phyloP scores from a whole-genome alignment of 257 asterid species.

The Solanum dulcamara region DNA sequence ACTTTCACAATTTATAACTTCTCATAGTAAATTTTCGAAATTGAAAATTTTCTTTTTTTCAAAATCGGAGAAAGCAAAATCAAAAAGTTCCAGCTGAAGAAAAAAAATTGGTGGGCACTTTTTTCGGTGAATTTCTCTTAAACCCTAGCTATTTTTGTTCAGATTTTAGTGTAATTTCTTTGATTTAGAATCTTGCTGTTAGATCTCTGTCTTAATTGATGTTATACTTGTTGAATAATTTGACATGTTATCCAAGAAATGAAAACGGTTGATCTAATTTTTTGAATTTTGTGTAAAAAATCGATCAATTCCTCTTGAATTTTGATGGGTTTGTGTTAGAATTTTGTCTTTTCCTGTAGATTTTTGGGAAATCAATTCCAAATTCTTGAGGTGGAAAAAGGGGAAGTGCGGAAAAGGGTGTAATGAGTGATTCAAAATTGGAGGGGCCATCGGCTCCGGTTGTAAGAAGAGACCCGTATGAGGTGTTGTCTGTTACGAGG shows the following conservation, averaged over 20 bases:
- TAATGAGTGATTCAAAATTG: conserved; percentile 57
- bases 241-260: conserved; percentile 6
- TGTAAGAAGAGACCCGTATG: conserved; percentile 83
- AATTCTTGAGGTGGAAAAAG: neutral
- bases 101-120: neutral
- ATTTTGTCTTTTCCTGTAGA: neutral
- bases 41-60: neutral
- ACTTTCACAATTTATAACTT: neutral
- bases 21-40: neutral
- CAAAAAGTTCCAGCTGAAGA: neutral
- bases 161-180: neutral
- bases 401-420: conserved; percentile 12
- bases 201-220: neutral
- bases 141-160: neutral
- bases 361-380: conserved; percentile 4
- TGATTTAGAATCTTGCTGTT: neutral
- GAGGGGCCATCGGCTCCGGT: conserved; percentile 76
- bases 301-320: neutral
- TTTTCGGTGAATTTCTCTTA: neutral
- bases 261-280: conserved; percentile 8
- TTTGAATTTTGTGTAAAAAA: neutral
- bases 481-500: conserved; percentile 74
- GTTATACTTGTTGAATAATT: neutral
- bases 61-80: neutral
- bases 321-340: neutral